Evolutionary conservation across 352 stramenopile species (phyloP), one percentile per base, ranked within the genome.

Genomic region (Pseudoperonospora humuli): DNA sequence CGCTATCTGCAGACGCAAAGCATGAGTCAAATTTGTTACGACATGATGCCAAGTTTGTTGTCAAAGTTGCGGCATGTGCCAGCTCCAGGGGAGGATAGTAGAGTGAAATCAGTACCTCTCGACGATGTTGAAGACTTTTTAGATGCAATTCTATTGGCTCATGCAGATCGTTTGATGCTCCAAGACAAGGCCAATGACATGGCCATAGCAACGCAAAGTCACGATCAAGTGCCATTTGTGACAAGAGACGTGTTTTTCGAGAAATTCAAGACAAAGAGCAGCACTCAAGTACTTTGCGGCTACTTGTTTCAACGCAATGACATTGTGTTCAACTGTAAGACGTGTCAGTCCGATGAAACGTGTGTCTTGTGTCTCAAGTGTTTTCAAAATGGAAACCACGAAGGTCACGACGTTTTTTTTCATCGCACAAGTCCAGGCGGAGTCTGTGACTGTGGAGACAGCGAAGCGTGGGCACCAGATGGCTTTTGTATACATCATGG

Each of bases 401-500:
- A 91, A 23, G 95, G 95, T 15, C 93, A 98, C 59, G 91, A 98
- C 52, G 68, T 91, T 9, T 91, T 79, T 50, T 91, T 94, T 55
- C 75, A 90, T 48, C 73, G 76, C 25, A 93, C 81, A 20, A 57
- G 49, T 36, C 75, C 76, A 0, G 81, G 81, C 1, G 81, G 79
- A n/a, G 79, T 98, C 75, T 99, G 96, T 55, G 96, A 99, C 76
- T 99, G 96, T 54, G 96, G 96, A 27, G 96, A 99, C 71, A 68
- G 81, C 14, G 96, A 99, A 61, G 96, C 96, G 3, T 99, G 96
- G 96, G 81, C 80, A 10, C 70, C 84, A 0, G 73, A 93, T 19
- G 96, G 95, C 5, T 98, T 97, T 57, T 99, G 96, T 66, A 50
- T 74, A 7, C 42, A 73, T 33, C 96, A 99, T 72, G 85, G 64